phyloP scores from a whole-genome alignment of 2,329 filamentous ascomycete genomes.

The Venturia nashicola region DNA sequence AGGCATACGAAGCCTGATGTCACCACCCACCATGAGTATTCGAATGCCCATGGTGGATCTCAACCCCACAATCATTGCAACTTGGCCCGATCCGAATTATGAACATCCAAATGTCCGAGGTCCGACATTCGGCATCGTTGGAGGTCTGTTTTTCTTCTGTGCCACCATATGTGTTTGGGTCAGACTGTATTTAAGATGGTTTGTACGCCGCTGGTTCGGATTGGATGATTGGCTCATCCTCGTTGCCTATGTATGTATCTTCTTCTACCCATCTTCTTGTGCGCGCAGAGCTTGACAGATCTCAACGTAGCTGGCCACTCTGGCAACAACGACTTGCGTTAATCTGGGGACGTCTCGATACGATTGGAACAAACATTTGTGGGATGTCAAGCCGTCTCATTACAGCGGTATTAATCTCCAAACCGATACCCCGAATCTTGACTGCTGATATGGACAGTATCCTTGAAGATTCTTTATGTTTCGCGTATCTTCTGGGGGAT shows the following conservation, averaged over 20 bases:
- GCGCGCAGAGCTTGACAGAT: not conserved
- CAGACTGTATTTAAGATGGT: conserved; percentile 7
- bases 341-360: conserved; percentile 7
- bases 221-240: conserved; percentile 10
- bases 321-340: conserved; percentile 3
- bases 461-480: conserved; percentile 24
- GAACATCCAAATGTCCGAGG: conserved; percentile 9
- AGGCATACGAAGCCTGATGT: not conserved
- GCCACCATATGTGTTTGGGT: not conserved
- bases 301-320: conserved; percentile 5
- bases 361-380: conserved; percentile 11
- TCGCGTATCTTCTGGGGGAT: conserved; percentile 30
- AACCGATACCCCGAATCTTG: not conserved
- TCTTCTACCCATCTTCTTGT: not conserved
- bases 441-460: not conserved
- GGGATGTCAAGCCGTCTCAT: conserved; percentile 7
- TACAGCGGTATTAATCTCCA: not conserved
- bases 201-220: conserved; percentile 11
- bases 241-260: conserved; percentile 6
- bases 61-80: not conserved
- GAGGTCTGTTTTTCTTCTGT: not conserved
- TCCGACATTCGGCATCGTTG: not conserved
- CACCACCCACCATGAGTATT: not conserved
- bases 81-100: conserved; percentile 2
- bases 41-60: not conserved